Evolutionary conservation across 768 basidiomycete species (phyloP), one percentile per base, ranked within the genome.

Genomic region (Coprinopsis marcescibilis): DNA sequence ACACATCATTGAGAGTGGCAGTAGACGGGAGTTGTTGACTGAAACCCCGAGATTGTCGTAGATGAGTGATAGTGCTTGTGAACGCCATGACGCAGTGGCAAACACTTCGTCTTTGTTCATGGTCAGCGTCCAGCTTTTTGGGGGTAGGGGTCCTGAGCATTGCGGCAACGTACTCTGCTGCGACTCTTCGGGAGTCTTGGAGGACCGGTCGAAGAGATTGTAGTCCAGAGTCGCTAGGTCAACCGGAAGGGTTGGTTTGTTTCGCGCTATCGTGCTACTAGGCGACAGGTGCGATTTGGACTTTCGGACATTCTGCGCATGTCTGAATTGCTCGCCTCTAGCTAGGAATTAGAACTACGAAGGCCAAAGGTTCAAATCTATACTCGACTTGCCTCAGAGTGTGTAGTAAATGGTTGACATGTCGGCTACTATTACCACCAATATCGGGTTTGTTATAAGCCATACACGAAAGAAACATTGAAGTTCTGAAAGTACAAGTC

Each of bases 311-410:
- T 88, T 88, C 48, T 78, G 81, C 27, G 65, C 55, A 51, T 76
- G 85, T 44, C 84, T 72, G 48, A 81, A 85, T 34, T 87, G 80
- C 59, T 89, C 85, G 8, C 83, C 85, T 57, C 85, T 87, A 35
- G 21, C 30, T 34, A 47, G 45, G 29, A 47, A 29, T 12, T 17
- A 29, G 2, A 27, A 20, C 20, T n/a, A 21, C 10, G 4, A 49
- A 26, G 3, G 3, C 34, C 3, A 7, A 19, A 8, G 41, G 13
- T 27, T 4, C 30, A 4, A 11, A 6, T 7, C n/a, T 19, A 30
- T 32, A 12, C 13, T 5, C 34, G 25, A 38, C 65, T 32, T 52
- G 77, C 78, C 80, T 73, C 24, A 81, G 62, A 3, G 65, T 76
- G 50, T 77, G 77, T 26, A 83, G 63, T 11, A 74, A 57, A 45